Conservation (phyloP, 2,329 filamentous ascomycete genomes). For the Dothideomycetes sp. region DNA sequence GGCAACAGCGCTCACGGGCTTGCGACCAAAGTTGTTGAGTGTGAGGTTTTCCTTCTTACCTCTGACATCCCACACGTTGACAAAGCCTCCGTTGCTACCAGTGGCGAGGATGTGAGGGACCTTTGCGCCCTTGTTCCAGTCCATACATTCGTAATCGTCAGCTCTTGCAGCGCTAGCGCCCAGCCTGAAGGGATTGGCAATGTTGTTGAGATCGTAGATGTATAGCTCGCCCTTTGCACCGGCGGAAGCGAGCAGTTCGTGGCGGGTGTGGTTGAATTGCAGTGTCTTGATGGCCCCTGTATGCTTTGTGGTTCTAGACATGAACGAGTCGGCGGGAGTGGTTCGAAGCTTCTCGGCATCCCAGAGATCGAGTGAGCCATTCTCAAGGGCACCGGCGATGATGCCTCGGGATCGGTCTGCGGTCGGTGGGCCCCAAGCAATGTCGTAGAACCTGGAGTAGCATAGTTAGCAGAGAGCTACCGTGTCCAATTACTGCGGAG, state of each 20-base stretch:
- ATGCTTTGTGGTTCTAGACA: slow-evolving; percentile 83
- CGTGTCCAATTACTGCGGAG: slow-evolving; percentile 6
- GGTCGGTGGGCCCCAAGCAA: slow-evolving; percentile 82
- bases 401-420: slow-evolving; percentile 74
- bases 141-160: slow-evolving; percentile 90
- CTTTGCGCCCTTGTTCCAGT: slow-evolving; percentile 83
- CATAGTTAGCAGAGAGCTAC: not conserved
- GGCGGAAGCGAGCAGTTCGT: slow-evolving; percentile 84
- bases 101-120: slow-evolving; percentile 94
- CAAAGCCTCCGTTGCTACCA: slow-evolving; percentile 84
- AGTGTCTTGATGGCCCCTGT: slow-evolving; percentile 86
- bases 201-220: slow-evolving; percentile 88
- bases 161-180: slow-evolving; percentile 81
- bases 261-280: slow-evolving; percentile 90
- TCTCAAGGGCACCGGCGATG: slow-evolving; percentile 91
- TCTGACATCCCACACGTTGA: slow-evolving; percentile 97
- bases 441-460: slow-evolving; percentile 76
- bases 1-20: slow-evolving; percentile 87
- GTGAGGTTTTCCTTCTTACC: slow-evolving; percentile 96
- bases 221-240: slow-evolving; percentile 94
- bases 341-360: slow-evolving; percentile 63
- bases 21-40: slow-evolving; percentile 79
- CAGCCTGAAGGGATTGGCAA: slow-evolving; percentile 76
- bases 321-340: slow-evolving; percentile 56
- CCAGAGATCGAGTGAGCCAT: slow-evolving; percentile 87